Evolutionary conservation across 148 eudicot species (phyloP).

Genomic region (Nepenthes gracilis): DNA sequence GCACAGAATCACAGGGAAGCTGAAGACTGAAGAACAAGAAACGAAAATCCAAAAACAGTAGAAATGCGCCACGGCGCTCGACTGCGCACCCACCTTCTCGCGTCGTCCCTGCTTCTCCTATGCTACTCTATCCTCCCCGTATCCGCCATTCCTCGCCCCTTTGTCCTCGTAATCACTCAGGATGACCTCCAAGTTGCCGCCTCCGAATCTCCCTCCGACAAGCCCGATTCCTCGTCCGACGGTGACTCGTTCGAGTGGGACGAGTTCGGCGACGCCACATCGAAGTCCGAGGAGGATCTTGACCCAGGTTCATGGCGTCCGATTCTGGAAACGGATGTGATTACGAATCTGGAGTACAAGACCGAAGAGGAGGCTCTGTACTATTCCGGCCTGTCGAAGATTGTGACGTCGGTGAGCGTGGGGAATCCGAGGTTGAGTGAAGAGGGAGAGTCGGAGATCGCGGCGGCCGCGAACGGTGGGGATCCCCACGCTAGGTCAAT

Average conservation of each 20-base stretch:
- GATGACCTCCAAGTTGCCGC: constrained; percentile 55
- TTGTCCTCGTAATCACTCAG: constrained; percentile 71
- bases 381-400: constrained; percentile 38
- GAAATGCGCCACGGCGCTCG: constrained; percentile 5
- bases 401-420: constrained; percentile 36
- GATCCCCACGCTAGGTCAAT: constrained; percentile 60
- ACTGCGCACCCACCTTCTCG: constrained; percentile 4
- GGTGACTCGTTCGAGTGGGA: constrained; percentile 44
- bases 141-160: constrained; percentile 37
- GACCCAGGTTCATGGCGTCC: constrained; percentile 87
- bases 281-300: constrained; percentile 47
- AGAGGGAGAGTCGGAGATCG: constrained; percentile 54
- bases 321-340: constrained; percentile 34
- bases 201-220: constrained; percentile 12
- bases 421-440: constrained; percentile 53
- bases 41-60: no score
- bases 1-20: no score
- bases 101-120: constrained; percentile 5
- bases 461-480: constrained; percentile 48
- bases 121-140: constrained; percentile 21
- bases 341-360: not conserved
- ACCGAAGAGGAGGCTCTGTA: constrained; percentile 18
- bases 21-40: no score
- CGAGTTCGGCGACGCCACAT: constrained; percentile 45
- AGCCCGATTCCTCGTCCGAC: constrained; percentile 13